Conservation (phyloP, 2,329 filamentous ascomycete genomes). For the Penicillium fuscoglaucum region DNA sequence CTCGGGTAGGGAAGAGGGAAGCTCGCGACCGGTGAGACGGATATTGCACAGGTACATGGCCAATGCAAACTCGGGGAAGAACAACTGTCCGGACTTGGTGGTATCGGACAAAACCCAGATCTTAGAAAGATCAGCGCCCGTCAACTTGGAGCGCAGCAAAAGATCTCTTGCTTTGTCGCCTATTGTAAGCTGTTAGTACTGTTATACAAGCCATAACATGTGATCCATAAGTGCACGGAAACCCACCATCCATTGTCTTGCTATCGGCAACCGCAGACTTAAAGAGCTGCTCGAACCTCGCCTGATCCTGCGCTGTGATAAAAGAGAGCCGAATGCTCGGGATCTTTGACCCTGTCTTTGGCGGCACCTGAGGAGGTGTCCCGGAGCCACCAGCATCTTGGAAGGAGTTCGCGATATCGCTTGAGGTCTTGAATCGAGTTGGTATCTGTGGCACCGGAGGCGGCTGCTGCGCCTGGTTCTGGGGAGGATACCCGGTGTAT, state of each 20-base stretch:
- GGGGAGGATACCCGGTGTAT: constrained; percentile 59
- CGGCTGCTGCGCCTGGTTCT: constrained; percentile 38
- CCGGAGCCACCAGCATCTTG: constrained; percentile 41
- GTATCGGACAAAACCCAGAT: constrained; percentile 97
- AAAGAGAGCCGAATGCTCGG: constrained; percentile 94
- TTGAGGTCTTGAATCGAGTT: constrained; percentile 62
- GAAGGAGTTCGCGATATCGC: constrained; percentile 66
- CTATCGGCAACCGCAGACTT: constrained; percentile 87
- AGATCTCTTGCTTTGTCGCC: constrained; percentile 87
- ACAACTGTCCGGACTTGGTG: constrained; percentile 90
- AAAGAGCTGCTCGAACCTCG: constrained; percentile 96
- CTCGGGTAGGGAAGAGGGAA: constrained; percentile 76
- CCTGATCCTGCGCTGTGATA: constrained; percentile 90
- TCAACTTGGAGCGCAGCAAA: constrained; percentile 80
- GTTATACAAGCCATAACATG: background rate
- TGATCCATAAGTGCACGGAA: background rate
- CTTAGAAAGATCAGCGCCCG: constrained; percentile 82
- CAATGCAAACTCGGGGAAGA: constrained; percentile 96
- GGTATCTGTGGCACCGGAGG: constrained; percentile 38
- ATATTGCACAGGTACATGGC: constrained; percentile 99
- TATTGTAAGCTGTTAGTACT: constrained; percentile 26
- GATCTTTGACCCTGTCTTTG: constrained; percentile 70
- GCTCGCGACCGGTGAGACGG: constrained; percentile 79
- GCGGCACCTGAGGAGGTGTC: constrained; percentile 61
- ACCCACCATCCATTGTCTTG: constrained; percentile 73